A percentile compares a stretch with the other conserved stretches of the same genome.
phyloP scores from a whole-genome alignment of 805 yeast genomes.

The Yamadazyma insecticola region DNA sequence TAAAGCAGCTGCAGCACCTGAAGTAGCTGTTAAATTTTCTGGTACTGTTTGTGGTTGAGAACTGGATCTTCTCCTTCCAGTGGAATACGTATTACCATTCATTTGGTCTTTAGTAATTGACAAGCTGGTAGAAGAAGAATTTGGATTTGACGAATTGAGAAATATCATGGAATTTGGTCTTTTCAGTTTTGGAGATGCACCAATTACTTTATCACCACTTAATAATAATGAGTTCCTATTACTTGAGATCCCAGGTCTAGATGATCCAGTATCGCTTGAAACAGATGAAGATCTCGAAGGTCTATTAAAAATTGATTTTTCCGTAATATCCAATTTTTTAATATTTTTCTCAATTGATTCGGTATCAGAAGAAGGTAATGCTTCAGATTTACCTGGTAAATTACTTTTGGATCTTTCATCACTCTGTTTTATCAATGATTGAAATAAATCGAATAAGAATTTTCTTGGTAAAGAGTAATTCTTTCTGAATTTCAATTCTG shows the following conservation, averaged over 20 bases:
- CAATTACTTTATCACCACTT: conserved; percentile 10
- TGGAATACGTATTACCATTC: too few species aligned
- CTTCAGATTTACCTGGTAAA: conserved; percentile 1
- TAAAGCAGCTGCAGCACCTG: conserved; percentile 33
- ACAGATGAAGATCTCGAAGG: conserved; percentile 25
- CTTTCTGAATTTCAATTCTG: conserved; percentile 40
- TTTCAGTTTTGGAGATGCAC: conserved; percentile 5
- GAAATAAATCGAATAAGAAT: too few species aligned
- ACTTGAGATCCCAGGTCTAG: too few species aligned
- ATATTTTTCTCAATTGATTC: too few species aligned
- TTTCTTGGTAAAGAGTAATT: conserved; percentile 23
- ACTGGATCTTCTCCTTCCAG: conserved; percentile 26
- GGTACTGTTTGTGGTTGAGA: conserved; percentile 28
- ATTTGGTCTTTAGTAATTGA: conserved; percentile 2
- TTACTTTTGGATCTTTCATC: too few species aligned
- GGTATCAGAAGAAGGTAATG: too few species aligned
- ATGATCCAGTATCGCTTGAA: conserved; percentile 16
- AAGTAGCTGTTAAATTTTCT: conserved; percentile 14
- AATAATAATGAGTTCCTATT: too few species aligned
- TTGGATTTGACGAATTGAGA: conserved; percentile 11
- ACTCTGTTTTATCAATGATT: too few species aligned
- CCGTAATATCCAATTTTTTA: conserved; percentile 15
- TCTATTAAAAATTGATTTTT: conserved; percentile 7
- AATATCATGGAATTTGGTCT: conserved; percentile 27
- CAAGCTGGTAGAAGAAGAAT: conserved; percentile 1